Base-by-base conservation (phyloP, 2,329 filamentous ascomycete species). In the Teratosphaeria gauchensis region DNA sequence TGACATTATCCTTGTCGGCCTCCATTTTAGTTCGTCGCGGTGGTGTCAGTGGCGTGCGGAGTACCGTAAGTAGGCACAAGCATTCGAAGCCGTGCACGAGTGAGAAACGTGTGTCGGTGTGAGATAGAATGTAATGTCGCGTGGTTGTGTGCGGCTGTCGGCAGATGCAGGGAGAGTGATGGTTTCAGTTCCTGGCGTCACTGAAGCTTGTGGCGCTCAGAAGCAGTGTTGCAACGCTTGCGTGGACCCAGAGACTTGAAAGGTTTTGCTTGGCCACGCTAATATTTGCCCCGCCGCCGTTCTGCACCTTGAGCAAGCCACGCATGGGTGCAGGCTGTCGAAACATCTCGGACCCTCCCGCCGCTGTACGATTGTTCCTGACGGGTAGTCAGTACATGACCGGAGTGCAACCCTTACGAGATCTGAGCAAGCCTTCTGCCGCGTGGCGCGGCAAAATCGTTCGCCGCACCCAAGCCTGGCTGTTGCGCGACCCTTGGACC, bases 1-100 rank as follows among this genome's bases (percentile, higher is more conserved):
- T 97, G 64, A 89, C 90, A 75, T 96, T 96, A 68, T 80, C 76
- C 70, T 79, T 78, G 70, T 77, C 73, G 67, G 71, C 65, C 59
- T 79, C 70, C 66, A 73, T 73, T 58, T 32, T 62, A 61, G 52
- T 1, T 19, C 19, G 16, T 51, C 28, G 30, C 31, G n/a, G 46
- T 52, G 55, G 30, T 52, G 38, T 54, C 19, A 42, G 54, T 55
- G 52, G 54, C 42, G 54, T 46, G 42, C 31, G n/a, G 58, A 28
- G 16, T 31, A 12, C 42, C 53, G 46, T 57, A 42, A 28, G 51
- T 28, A 30, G 12, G 31, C 8, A 30, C 8, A 16, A 19, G 42
- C 8, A 48, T 11, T 16, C 4, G 35, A 38, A 11, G 11, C 35
- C 35, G 35, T 38, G 35, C 35, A 14, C 35, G 35, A 16, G 16